phyloP scores from a whole-genome alignment of 2,329 filamentous ascomycete species.

The Blumeriella jaapii region DNA sequence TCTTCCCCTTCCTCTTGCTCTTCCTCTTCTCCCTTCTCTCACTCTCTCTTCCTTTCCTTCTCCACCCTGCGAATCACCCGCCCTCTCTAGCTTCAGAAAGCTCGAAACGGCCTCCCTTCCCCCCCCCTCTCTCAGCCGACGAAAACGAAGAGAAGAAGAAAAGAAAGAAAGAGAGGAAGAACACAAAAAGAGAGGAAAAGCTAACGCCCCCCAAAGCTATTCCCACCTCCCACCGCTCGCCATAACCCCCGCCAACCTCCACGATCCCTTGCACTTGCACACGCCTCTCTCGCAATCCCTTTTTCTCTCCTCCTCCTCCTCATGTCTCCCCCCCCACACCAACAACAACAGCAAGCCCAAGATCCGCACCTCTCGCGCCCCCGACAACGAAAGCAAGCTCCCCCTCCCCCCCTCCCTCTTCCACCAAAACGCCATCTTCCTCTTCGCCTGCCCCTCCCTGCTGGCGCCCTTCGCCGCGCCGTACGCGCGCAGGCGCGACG shows the following conservation, averaged over 20 bases:
- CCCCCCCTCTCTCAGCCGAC: too few relatives aligned
- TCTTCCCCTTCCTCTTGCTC: not conserved
- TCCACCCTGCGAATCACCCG: not conserved
- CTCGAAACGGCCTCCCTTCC: too few relatives aligned
- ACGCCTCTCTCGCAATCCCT: not conserved
- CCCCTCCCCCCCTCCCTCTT: conserved; percentile 1
- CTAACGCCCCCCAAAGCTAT: too few relatives aligned
- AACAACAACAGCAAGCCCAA: too few relatives aligned
- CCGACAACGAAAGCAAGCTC: too few relatives aligned
- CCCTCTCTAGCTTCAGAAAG: not conserved
- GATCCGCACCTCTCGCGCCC: too few relatives aligned
- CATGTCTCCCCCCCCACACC: too few relatives aligned
- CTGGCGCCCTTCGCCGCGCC: not conserved
- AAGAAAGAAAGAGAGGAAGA: too few relatives aligned
- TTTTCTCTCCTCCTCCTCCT: not conserved
- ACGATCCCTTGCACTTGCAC: not conserved
- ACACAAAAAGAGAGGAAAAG: too few relatives aligned
- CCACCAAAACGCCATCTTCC: not conserved
- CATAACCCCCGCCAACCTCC: not conserved
- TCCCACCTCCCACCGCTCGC: not conserved
- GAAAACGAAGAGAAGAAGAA: too few relatives aligned
- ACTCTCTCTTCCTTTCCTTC: not conserved
- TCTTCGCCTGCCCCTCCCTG: not conserved
- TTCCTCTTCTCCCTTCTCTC: not conserved
- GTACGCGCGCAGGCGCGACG: not conserved